A percentile compares a stretch with the other conserved stretches of the same genome.
phyloP scores from a whole-genome alignment of 2,329 filamentous ascomycete species.

The Trichoderma pleuroti region DNA sequence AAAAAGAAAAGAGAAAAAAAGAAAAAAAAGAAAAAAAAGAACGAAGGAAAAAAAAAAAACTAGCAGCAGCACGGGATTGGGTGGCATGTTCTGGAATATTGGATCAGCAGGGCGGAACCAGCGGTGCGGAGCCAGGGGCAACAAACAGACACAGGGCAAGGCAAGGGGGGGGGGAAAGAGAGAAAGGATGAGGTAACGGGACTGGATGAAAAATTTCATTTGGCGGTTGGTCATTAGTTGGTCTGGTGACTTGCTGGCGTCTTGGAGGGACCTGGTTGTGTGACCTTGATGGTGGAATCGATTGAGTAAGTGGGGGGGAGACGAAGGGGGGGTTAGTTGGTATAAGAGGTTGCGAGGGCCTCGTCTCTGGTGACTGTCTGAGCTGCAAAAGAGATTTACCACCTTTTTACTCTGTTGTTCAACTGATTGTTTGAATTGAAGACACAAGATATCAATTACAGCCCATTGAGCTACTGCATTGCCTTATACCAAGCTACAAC shows the following conservation, averaged over 20 bases:
- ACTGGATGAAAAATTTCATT: background rate
- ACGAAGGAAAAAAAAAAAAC: background rate
- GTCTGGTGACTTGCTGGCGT: background rate
- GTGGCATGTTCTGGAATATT: background rate
- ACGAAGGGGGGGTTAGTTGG: background rate
- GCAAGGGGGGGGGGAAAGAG: background rate
- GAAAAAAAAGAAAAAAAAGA: background rate
- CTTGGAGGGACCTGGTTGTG: background rate
- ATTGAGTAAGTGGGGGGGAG: background rate
- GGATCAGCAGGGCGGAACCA: background rate
- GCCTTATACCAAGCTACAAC: background rate
- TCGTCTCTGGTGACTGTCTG: background rate
- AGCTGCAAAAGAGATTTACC: background rate
- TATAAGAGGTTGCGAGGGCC: constrained; percentile 7
- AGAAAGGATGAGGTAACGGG: background rate
- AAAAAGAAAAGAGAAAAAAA: background rate
- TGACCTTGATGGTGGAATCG: background rate
- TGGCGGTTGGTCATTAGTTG: background rate
- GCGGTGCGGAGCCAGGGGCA: constrained; percentile 5
- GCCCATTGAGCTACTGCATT: background rate
- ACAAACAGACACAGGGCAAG: background rate
- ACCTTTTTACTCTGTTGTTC: background rate
- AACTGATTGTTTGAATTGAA: background rate
- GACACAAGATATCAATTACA: background rate
- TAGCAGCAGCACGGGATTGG: background rate